Evolutionary conservation across 23 red algal genomes (phyloP).

Genomic region (Gracilaria caudata): DNA sequence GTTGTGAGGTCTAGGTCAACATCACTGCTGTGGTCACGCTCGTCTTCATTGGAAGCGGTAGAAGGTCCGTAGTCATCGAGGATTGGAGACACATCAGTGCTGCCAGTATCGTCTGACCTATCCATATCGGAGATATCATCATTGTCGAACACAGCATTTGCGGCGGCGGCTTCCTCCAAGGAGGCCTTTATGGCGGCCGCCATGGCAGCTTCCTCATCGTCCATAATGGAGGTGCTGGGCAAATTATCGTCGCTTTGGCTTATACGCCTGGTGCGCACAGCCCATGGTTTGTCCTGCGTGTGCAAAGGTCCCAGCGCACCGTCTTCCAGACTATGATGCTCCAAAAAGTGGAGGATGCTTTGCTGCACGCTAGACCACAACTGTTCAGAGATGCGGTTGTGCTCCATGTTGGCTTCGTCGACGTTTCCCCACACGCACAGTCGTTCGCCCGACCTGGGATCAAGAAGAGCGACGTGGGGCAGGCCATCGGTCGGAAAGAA

Average conservation of each 20-base stretch:
- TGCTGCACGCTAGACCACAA: conserved; percentile 40
- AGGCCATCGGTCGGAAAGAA: conserved; percentile 61
- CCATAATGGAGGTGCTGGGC: conserved; percentile 39
- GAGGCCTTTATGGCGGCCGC: conserved; percentile 59
- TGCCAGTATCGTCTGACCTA: neutral
- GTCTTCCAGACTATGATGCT: conserved; percentile 33
- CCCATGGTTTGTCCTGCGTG: conserved; percentile 44
- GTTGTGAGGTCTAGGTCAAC: conserved; percentile 32
- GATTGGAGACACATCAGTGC: conserved; percentile 5
- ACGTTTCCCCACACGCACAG: conserved; percentile 71
- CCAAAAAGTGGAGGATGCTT: conserved; percentile 13
- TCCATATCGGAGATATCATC: conserved; percentile 5
- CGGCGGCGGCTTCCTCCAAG: conserved; percentile 11
- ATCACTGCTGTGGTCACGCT: conserved; percentile 5
- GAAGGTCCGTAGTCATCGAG: conserved; percentile 1
- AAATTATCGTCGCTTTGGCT: neutral
- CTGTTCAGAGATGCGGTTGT: neutral
- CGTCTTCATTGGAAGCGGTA: conserved; percentile 2
- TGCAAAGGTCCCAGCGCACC: conserved; percentile 45
- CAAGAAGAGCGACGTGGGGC: conserved; percentile 68
- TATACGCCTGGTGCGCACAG: conserved; percentile 50
- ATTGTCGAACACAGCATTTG: neutral
- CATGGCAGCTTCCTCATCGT: conserved; percentile 60
- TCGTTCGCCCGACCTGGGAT: conserved; percentile 73
- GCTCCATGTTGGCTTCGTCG: conserved; percentile 39